Evolutionary conservation across 108 stramenopile species (phyloP).

Genomic region (Skeletonema tropicum): DNA sequence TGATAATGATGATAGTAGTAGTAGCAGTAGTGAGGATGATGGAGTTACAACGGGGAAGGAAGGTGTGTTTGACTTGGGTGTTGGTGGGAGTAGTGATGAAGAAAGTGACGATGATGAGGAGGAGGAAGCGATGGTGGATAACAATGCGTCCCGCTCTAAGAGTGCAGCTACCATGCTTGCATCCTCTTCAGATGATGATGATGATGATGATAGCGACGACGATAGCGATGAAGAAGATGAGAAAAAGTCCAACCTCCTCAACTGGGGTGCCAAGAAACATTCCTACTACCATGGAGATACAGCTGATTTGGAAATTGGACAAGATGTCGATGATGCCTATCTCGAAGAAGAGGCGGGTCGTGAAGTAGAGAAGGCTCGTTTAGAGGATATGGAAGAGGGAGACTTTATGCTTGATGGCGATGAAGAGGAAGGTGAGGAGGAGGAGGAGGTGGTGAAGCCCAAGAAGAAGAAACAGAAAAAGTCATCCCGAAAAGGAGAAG

Average conservation of each 20-base stretch:
- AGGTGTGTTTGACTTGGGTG: constrained; percentile 74
- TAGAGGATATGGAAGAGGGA: constrained; percentile 81
- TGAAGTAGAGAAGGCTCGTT: constrained; percentile 74
- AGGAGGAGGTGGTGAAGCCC: constrained; percentile 24
- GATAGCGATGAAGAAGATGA: constrained; percentile 45
- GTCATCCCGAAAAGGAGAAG: not conserved
- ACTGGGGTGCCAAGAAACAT: constrained; percentile 90
- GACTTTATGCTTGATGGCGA: constrained; percentile 76
- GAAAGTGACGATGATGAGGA: constrained; percentile 51
- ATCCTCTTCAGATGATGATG: constrained; percentile 11
- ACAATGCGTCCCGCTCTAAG: not conserved
- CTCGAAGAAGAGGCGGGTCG: constrained; percentile 85
- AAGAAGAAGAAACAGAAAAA: constrained; percentile 32
- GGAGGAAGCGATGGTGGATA: constrained; percentile 27
- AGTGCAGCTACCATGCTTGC: not conserved
- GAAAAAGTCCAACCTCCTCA: constrained; percentile 33
- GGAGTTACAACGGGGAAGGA: constrained; percentile 52
- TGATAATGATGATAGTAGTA: constrained; percentile 15
- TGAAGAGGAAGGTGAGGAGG: constrained; percentile 16
- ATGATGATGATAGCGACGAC: constrained; percentile 43
- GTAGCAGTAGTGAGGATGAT: constrained; percentile 51
- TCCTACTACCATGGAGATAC: constrained; percentile 94
- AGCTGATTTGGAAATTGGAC: constrained; percentile 94
- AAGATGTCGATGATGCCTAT: constrained; percentile 75
- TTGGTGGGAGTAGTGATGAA: constrained; percentile 54